These are phyloP conservation scores for Conticribra guillardii DNA, from an alignment of 108 stramenopile species.

Conservation along the genomic window DNA sequence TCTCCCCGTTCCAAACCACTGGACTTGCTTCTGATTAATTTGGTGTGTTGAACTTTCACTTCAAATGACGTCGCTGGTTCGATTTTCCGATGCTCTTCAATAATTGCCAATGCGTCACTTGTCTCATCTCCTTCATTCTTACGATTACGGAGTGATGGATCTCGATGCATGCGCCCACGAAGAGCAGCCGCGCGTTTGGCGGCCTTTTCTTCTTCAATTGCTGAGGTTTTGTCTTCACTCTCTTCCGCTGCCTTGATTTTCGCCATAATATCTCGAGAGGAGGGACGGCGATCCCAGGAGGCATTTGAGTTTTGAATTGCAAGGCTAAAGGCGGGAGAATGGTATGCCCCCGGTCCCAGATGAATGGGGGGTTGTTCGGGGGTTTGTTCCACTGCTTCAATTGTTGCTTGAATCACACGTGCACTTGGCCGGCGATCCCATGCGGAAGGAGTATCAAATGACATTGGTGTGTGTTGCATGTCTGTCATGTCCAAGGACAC, in stretches of 20 bases:
- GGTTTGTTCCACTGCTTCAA: slow-evolving; percentile 34
- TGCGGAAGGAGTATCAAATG: slow-evolving; percentile 18
- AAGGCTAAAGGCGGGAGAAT: slow-evolving; percentile 39
- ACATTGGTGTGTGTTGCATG: background rate
- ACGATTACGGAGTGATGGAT: slow-evolving; percentile 5
- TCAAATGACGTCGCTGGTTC: slow-evolving; percentile 17
- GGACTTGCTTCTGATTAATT: slow-evolving; percentile 5
- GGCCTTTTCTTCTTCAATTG: slow-evolving; percentile 16
- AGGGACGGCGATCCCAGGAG: slow-evolving; percentile 52
- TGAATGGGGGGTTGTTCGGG: slow-evolving; percentile 16
- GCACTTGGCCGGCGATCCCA: slow-evolving; percentile 31
- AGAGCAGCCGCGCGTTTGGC: background rate
- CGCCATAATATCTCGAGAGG: slow-evolving; percentile 47
- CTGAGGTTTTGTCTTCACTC: slow-evolving; percentile 16
- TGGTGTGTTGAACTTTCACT: background rate
- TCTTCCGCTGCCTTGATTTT: slow-evolving; percentile 44
- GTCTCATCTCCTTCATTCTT: background rate
- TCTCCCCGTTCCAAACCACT: background rate
- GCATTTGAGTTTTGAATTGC: slow-evolving; percentile 46
- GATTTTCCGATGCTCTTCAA: slow-evolving; percentile 2
- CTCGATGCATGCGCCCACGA: too few relatives aligned
- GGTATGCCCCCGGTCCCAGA: slow-evolving; percentile 24
- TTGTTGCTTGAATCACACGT: slow-evolving; percentile 33
- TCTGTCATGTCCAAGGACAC: background rate
- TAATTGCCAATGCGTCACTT: slow-evolving; percentile 10